Conservation (phyloP, 83 land plant species). For the Larix sibirica region DNA sequence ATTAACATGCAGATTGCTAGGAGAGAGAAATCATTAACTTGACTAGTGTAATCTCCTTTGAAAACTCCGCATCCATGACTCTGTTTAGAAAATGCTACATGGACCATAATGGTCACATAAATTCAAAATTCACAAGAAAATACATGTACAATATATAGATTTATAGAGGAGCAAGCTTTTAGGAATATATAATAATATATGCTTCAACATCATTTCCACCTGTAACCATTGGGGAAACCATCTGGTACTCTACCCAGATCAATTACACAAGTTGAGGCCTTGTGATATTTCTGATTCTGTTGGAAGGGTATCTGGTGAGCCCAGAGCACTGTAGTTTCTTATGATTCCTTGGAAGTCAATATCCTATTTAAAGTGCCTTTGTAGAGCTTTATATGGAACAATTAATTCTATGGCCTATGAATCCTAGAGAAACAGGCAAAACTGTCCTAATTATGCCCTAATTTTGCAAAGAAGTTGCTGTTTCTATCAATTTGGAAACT, state of each 20-base stretch:
- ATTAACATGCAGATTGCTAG: background rate
- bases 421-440: background rate
- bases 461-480: background rate
- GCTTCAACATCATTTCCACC: background rate
- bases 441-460: background rate
- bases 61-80: background rate
- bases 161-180: background rate
- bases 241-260: background rate
- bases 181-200: background rate
- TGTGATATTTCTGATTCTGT: background rate
- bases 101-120: background rate
- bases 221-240: background rate
- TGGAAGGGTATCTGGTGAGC: background rate
- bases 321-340: background rate
- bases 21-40: background rate
- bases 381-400: background rate
- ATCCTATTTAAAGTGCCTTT: background rate
- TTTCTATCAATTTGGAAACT: no score
- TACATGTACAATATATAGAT: background rate
- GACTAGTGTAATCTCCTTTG: background rate
- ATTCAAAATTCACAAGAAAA: background rate
- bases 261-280: background rate
- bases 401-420: background rate
- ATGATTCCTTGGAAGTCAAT: no score
- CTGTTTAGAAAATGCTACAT: background rate